Conservation (phyloP, 305 asterid genomes). For the Fraxinus albicans region DNA sequence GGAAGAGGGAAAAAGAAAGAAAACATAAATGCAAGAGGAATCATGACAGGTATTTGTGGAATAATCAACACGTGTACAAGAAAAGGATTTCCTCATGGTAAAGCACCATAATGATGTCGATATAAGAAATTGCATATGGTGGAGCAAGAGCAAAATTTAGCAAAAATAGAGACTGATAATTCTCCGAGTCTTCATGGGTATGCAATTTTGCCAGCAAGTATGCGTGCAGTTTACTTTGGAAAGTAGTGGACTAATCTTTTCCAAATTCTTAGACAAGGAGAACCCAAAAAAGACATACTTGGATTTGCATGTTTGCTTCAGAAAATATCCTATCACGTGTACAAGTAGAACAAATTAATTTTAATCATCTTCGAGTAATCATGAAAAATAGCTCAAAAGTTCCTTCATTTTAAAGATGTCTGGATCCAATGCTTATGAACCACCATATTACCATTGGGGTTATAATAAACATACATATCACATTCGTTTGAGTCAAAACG, state of each 20-base stretch:
- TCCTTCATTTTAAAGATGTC: neutral
- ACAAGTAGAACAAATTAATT: neutral
- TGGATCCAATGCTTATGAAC: neutral
- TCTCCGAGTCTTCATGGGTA: neutral
- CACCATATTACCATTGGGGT: neutral
- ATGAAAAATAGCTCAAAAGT: neutral
- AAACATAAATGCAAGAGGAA: neutral
- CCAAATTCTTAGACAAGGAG: neutral
- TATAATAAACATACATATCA: neutral
- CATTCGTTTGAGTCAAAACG: neutral
- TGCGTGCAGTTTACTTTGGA: neutral
- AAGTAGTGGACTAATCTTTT: neutral
- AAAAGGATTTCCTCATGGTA: neutral
- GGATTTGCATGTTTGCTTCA: neutral
- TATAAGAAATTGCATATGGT: neutral
- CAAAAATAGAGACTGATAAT: neutral
- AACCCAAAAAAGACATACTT: neutral
- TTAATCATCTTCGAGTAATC: neutral
- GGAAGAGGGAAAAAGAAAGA: neutral
- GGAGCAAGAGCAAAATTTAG: neutral
- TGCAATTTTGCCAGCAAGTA: neutral
- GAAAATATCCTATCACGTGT: neutral
- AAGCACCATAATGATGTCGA: neutral
- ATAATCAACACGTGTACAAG: neutral
- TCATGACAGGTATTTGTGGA: neutral